Conservation (phyloP, 1,284 basidiomycete genomes). For the Sanghuangporus weigelae region DNA sequence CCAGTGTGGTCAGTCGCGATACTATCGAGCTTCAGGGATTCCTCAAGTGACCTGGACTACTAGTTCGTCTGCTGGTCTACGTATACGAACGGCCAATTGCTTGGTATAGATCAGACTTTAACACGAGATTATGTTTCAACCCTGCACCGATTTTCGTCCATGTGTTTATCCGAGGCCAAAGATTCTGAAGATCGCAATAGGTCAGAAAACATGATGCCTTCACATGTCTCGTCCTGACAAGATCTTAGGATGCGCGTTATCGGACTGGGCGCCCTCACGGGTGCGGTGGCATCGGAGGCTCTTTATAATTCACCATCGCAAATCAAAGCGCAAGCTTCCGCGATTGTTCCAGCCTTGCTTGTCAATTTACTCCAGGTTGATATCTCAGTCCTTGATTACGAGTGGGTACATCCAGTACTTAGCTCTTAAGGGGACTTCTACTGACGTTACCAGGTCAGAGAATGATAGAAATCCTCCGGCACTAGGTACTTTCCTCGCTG, state of each 20-base stretch:
- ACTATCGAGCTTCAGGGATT: neutral
- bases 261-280: conserved; percentile 79
- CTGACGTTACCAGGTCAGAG: conserved; percentile 38
- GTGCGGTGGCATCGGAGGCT: conserved; percentile 81
- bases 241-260: conserved; percentile 70
- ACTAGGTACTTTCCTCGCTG: conserved; percentile 67
- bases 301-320: conserved; percentile 74
- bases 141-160: conserved; percentile 61
- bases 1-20: conserved; percentile 62
- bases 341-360: conserved; percentile 74
- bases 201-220: conserved; percentile 30
- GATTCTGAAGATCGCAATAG: conserved; percentile 69
- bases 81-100: conserved; percentile 78
- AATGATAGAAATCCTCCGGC: conserved; percentile 57
- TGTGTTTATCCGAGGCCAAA: conserved; percentile 46
- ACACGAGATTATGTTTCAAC: conserved; percentile 71
- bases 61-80: conserved; percentile 93
- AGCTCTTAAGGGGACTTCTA: conserved; percentile 14
- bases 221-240: conserved; percentile 12
- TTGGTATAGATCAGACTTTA: conserved; percentile 70
- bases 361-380: conserved; percentile 64
- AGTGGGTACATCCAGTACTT: conserved; percentile 42
- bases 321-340: conserved; percentile 68
- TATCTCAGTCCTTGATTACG: conserved; percentile 55
- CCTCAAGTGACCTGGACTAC: neutral